Base-by-base conservation (phyloP, 2,329 filamentous ascomycete genomes). In the Bisporella sp. region DNA sequence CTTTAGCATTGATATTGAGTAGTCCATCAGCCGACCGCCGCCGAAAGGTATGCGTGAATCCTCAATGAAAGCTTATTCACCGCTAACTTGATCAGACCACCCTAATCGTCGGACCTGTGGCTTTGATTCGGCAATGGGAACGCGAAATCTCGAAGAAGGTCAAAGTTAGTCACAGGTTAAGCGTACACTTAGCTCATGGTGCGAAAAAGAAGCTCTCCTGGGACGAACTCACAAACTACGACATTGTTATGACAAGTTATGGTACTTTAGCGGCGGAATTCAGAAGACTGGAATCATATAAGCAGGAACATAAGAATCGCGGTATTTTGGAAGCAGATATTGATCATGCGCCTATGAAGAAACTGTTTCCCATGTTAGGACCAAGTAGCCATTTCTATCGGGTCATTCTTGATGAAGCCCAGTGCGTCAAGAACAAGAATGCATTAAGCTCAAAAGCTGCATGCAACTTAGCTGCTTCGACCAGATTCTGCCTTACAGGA, bases 101-200 rank as follows among this genome's bases (percentile, higher is more conserved):
- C n/a, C 71, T 96, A 29, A 89, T 96, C 45, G 75, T 95, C 45
- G 87, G 85, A 0, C 89, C 89, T 0, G 81, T 95, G 8, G 84
- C 88, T 3, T 71, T 96, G 12, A 78, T 95, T 65, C 79, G 82
- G 12, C 90, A 96, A 64, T 96, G 90, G 90, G 82, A 87, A 61
- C 77, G 83, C 45, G 90, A 96, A 66, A 88, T 96, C 44, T 66
- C 74, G 51, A 77, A 75, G 37, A 90, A 91, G 66, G 68, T 93
- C 35, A 82, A 82, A 54, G 57, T 68, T 0, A 69, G 69, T 0
- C 73, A 86, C 62, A 71, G 73, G 32, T 68, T 95, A 11, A 81
- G 73, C 0, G 81, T 88, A 1, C 82, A 79, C 57, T 75, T 90
- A 32, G 78, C 88, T 50, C 89, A 95, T 61, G 79, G 80, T 2